These are phyloP conservation scores for Beta lomatogona DNA, from an alignment of 179 eudicot species.

Conservation along the genomic window DNA sequence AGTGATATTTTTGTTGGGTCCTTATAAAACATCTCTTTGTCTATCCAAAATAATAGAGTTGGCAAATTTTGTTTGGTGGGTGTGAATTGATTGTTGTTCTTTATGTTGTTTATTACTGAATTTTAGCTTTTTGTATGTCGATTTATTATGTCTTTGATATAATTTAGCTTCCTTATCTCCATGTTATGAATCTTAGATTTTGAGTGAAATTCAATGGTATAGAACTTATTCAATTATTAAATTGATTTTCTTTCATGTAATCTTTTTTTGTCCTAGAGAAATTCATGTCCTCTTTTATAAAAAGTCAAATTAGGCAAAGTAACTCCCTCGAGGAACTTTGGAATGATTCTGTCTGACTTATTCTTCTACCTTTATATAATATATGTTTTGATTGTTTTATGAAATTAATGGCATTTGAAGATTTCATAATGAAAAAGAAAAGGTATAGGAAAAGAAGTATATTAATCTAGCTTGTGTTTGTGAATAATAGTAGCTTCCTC, in stretches of 20 bases:
- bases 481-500: too few relatives aligned
- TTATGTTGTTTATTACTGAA: not conserved
- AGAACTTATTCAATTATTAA: not conserved
- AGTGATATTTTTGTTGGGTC: not conserved
- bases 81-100: not conserved
- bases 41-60: not conserved
- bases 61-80: slow-evolving; percentile 1
- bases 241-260: not conserved
- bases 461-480: too few relatives aligned
- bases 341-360: slow-evolving; percentile 27
- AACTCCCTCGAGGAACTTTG: not conserved
- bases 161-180: not conserved
- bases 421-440: not conserved
- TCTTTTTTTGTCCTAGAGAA: not conserved
- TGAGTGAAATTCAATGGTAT: not conserved
- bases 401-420: slow-evolving; percentile 25
- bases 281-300: not conserved
- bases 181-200: not conserved
- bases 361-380: not conserved
- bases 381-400: slow-evolving; percentile 7
- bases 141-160: not conserved
- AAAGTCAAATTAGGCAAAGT: slow-evolving; percentile 26
- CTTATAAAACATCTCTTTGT: not conserved
- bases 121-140: not conserved
- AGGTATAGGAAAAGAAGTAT: not conserved